Base-by-base conservation (phyloP, 257 asterid species). In the Thymus mandschuricus region DNA sequence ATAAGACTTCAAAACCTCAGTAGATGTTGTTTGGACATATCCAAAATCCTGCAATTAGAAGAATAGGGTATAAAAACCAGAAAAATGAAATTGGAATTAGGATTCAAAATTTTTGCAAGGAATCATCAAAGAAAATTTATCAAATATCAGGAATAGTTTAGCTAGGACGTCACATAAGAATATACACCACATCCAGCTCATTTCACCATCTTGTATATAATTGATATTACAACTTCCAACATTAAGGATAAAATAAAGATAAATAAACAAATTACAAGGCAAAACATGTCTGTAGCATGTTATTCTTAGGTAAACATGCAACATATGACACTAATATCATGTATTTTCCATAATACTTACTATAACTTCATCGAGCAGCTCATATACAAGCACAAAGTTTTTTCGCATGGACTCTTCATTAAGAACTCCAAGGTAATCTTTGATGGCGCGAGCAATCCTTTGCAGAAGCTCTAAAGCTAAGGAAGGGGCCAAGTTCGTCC, bases 381-480 rank as follows among this genome's bases (percentile, higher is more conserved):
- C 99, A 63, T 95, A 95, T 49, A 92, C 98, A 30, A 95, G 98
- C 68, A 95, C 98, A 87, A 95, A 92, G 68, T 95, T 92, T 81
- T 95, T 95, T 6, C 99, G 85, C 65, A 95, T 75, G 0, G 99
- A 92, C 75, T 95, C 99, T 80, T 95, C 99, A 79, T 74, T 95
- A 31, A 95, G 96, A 79, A 95, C 84, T 59, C 98, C 99, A 60
- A 95, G 97, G 81, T 95, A 95, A 83, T 95, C 99, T 85, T 95
- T 95, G 84, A 84, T 87, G 75, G 87, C 99, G 9, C 98, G 98
- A 34, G 97, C 96, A 89, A 92, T 86, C 87, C 99, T 95, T 77
- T 95, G 99, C 50, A 95, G 83, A 78, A 95, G 98, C 88, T 95
- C 99, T 86, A 92, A 72, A 52, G 95, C 97, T 29, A 95, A 85